A percentile compares a stretch with the other conserved stretches of the same genome.
Evolutionary conservation across 306 rosid genomes (phyloP).

Genomic region (Casuarina glauca): DNA sequence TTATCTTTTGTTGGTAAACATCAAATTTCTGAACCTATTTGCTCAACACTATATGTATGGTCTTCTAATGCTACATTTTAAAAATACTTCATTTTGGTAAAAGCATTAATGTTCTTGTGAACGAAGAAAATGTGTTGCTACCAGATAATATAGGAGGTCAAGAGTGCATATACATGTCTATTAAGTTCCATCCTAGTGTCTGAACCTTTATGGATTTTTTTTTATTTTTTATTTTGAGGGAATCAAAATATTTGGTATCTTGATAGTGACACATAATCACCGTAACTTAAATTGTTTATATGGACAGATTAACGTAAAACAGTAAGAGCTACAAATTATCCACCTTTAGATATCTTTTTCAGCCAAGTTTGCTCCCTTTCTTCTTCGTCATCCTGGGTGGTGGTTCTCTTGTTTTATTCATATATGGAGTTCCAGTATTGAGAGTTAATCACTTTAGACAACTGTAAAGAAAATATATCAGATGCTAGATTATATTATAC

Average conservation of each 20-base stretch:
- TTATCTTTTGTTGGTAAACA: neutral
- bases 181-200: neutral
- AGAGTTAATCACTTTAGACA: neutral
- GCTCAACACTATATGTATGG: neutral
- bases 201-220: neutral
- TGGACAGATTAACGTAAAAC: neutral
- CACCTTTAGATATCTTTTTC: neutral
- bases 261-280: neutral
- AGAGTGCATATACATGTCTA: neutral
- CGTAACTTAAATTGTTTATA: neutral
- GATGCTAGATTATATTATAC: neutral
- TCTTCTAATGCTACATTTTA: neutral
- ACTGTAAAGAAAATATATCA: neutral
- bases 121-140: neutral
- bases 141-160: neutral
- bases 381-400: too few species aligned
- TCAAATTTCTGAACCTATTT: neutral
- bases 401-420: too few species aligned
- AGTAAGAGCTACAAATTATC: neutral
- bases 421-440: too few species aligned
- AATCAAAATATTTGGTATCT: neutral
- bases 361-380: neutral
- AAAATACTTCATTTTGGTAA: neutral
- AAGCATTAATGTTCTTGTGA: neutral
- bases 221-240: neutral